A percentile compares a stretch with the other conserved stretches of the same genome.
Conservation (phyloP, 2,329 filamentous ascomycete species). For the Sarocladium kiliense region DNA sequence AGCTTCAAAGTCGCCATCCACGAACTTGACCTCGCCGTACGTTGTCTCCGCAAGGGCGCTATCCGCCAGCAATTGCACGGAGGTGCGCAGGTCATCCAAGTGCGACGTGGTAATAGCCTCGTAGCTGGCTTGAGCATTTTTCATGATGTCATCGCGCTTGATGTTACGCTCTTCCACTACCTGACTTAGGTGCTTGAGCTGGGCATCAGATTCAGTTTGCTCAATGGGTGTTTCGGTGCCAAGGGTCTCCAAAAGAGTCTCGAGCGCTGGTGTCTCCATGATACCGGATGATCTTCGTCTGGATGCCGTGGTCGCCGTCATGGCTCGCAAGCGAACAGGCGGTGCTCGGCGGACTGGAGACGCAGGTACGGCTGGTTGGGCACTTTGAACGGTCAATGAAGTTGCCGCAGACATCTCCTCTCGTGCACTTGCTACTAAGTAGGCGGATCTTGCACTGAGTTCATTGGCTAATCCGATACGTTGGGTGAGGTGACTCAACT, state of each 20-base stretch:
- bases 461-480: neutral
- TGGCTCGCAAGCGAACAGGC: slow-evolving; percentile 27
- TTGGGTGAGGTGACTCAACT: slow-evolving; percentile 29
- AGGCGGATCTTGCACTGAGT: neutral
- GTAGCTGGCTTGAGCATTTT: slow-evolving; percentile 44
- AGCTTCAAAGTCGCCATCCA: slow-evolving; percentile 47
- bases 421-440: neutral
- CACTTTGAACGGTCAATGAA: neutral
- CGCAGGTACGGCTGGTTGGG: slow-evolving; percentile 18
- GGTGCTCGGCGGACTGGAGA: slow-evolving; percentile 30
- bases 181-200: slow-evolving; percentile 14
- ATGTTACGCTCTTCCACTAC: slow-evolving; percentile 31
- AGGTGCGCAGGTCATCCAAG: slow-evolving; percentile 41
- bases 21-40: slow-evolving; percentile 39
- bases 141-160: slow-evolving; percentile 39
- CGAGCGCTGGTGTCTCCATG: slow-evolving; percentile 33
- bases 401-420: neutral
- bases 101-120: slow-evolving; percentile 37
- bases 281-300: slow-evolving; percentile 32
- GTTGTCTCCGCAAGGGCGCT: slow-evolving; percentile 48
- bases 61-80: slow-evolving; percentile 44
- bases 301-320: slow-evolving; percentile 16
- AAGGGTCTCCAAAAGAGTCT: slow-evolving; percentile 43
- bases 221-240: slow-evolving; percentile 35
- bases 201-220: slow-evolving; percentile 17